phyloP scores from a whole-genome alignment of 371 early-diverging fungal genomes.

The Rhizomucor pusillus region DNA sequence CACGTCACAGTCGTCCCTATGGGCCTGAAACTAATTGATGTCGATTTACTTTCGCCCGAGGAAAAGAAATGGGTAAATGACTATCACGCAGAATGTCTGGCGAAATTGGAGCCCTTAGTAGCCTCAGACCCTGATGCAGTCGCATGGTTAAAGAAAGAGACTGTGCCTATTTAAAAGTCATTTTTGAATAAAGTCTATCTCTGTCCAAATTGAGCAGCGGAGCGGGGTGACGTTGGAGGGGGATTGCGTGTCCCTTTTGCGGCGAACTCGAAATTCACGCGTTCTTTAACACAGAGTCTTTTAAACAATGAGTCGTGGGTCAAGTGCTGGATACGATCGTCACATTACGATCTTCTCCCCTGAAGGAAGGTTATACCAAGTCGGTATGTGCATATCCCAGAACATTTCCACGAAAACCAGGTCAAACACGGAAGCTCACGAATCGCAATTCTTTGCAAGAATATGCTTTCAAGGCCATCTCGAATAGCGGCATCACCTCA shows the following conservation, averaged over 20 bases:
- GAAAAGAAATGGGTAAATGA: constrained; percentile 86
- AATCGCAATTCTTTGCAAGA: constrained; percentile 56
- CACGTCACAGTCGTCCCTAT: constrained; percentile 87
- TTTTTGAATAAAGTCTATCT: not conserved
- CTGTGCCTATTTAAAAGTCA: constrained; percentile 44
- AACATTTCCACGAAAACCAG: not conserved
- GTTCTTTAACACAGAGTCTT: constrained; percentile 1
- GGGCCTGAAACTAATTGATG: constrained; percentile 73
- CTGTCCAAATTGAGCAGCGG: not conserved
- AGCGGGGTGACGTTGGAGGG: not conserved
- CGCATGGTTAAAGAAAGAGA: constrained; percentile 81
- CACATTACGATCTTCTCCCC: constrained; percentile 99
- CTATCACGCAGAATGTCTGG: constrained; percentile 77
- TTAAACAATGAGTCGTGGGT: constrained; percentile 66
- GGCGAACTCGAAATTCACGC: not conserved
- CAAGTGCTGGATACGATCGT: constrained; percentile 93
- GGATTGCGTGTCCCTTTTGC: constrained; percentile 5
- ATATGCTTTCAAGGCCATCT: constrained; percentile 99
- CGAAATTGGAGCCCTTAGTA: constrained; percentile 76
- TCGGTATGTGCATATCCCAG: constrained; percentile 64
- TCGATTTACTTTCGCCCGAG: constrained; percentile 55
- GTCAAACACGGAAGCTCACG: not conserved
- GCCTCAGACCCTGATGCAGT: constrained; percentile 58
- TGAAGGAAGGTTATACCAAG: constrained; percentile 98
- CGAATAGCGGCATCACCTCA: constrained; percentile 92